These are phyloP conservation scores for Myriosclerotinia duriaeana DNA, from an alignment of 2,329 filamentous ascomycete species.

Conservation along the genomic window DNA sequence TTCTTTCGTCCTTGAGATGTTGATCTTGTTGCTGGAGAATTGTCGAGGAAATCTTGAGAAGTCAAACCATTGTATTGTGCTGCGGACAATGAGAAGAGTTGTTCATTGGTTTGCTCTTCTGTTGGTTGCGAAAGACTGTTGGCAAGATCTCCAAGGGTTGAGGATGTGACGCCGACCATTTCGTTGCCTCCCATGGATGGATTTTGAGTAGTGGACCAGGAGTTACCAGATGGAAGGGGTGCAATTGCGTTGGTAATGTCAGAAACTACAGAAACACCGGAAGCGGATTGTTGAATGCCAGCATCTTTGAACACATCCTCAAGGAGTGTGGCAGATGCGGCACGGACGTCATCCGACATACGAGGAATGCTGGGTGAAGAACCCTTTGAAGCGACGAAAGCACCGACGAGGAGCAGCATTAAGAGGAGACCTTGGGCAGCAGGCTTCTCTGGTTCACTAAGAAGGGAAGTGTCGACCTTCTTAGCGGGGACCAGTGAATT, in stretches of 20 bases:
- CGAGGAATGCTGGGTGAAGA: slow-evolving; percentile 70
- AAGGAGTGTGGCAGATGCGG: slow-evolving; percentile 73
- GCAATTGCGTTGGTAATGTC: slow-evolving; percentile 41
- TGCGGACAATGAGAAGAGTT: slow-evolving; percentile 81
- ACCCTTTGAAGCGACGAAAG: slow-evolving; percentile 88
- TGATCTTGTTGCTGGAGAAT: slow-evolving; percentile 48
- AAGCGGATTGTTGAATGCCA: slow-evolving; percentile 52
- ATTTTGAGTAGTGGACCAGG: slow-evolving; percentile 46
- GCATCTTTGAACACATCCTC: slow-evolving; percentile 82
- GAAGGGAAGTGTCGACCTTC: slow-evolving; percentile 51
- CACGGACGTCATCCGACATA: slow-evolving; percentile 78
- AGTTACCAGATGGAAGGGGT: slow-evolving; percentile 53
- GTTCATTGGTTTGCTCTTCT: slow-evolving; percentile 82
- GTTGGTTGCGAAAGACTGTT: slow-evolving; percentile 71
- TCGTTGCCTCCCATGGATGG: slow-evolving; percentile 46
- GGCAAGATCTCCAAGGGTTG: slow-evolving; percentile 65
- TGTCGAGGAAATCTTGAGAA: slow-evolving; percentile 69
- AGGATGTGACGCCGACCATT: slow-evolving; percentile 54
- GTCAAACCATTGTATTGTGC: slow-evolving; percentile 86
- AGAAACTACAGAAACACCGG: slow-evolving; percentile 42
- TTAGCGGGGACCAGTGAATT: slow-evolving; percentile 52
- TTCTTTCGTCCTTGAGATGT: slow-evolving; percentile 68
- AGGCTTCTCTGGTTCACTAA: slow-evolving; percentile 58
- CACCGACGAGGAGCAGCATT: slow-evolving; percentile 95
- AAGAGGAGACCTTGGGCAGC: slow-evolving; percentile 80